phyloP scores from a whole-genome alignment of 73 alveolate genomes.

The Symbiodinium natans region DNA sequence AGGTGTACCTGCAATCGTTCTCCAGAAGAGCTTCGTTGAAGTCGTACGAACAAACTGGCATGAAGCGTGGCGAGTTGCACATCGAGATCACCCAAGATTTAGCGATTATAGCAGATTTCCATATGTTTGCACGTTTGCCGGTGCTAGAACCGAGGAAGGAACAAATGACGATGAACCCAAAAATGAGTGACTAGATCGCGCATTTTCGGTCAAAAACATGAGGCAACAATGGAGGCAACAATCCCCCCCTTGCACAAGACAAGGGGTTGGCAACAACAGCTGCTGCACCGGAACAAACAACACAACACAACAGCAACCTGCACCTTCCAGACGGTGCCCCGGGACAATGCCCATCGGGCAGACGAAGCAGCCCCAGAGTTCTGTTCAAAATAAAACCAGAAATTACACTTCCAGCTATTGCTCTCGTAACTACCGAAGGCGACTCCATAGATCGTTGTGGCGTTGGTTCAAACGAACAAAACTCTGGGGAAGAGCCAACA shows the following conservation, averaged over 20 bases:
- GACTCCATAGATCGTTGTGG: not conserved
- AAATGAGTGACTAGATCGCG: slow-evolving; percentile 4
- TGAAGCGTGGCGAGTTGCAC: slow-evolving; percentile 35
- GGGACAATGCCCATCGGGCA: slow-evolving; percentile 30
- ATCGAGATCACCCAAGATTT: slow-evolving; percentile 11
- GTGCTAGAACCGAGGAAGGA: slow-evolving; percentile 26
- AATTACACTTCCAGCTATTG: not conserved
- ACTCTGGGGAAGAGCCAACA: slow-evolving; percentile 34
- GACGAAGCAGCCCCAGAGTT: not conserved
- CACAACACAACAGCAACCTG: not conserved
- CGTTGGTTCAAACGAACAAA: not conserved
- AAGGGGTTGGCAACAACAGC: not conserved
- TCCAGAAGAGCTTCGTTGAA: slow-evolving; percentile 22
- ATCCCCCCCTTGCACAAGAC: not conserved
- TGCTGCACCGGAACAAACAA: not conserved
- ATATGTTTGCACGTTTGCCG: slow-evolving; percentile 14
- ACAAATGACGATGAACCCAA: not conserved
- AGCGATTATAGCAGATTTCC: slow-evolving; percentile 14
- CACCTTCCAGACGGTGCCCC: slow-evolving; percentile 46
- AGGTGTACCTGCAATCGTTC: not conserved
- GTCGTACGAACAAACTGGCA: slow-evolving; percentile 27
- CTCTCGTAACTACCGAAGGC: not conserved
- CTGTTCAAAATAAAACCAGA: not conserved
- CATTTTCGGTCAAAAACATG: not conserved
- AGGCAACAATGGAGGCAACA: no score